Conservation (phyloP, 805 yeast genomes). For the Candida ascalaphidarum region DNA sequence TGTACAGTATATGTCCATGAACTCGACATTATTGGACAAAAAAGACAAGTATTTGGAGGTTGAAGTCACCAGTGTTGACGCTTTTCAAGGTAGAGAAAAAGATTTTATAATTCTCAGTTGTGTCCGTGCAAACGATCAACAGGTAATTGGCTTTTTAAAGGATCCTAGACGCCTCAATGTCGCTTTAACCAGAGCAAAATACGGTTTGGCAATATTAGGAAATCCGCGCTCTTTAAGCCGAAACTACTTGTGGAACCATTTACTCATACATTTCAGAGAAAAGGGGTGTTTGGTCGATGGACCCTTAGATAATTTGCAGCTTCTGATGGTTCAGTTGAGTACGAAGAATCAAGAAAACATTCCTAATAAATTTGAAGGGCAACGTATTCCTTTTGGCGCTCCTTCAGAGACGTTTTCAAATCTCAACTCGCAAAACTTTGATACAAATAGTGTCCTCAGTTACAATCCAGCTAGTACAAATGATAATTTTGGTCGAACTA, state of each 20-base stretch:
- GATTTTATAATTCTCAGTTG: conserved; percentile 35
- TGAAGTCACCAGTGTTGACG: conserved; percentile 74
- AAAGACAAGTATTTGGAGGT: conserved; percentile 59
- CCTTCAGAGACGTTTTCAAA: neutral
- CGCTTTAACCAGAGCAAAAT: conserved; percentile 35
- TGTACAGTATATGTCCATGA: conserved; percentile 66
- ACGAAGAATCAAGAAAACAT: conserved; percentile 11
- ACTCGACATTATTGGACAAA: conserved; percentile 49
- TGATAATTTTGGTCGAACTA: no score
- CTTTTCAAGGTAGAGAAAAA: conserved; percentile 37
- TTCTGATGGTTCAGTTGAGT: conserved; percentile 50
- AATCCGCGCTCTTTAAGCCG: conserved; percentile 71
- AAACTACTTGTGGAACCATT: conserved; percentile 69
- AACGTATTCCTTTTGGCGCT: neutral
- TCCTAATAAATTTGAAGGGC: neutral
- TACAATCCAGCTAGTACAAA: no score
- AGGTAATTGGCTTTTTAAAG: conserved; percentile 32
- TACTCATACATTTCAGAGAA: conserved; percentile 72
- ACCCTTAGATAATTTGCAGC: conserved; percentile 67
- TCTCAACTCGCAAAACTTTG: no score
- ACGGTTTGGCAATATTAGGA: conserved; percentile 54
- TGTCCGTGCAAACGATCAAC: conserved; percentile 35
- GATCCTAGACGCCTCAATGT: conserved; percentile 38
- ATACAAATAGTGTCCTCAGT: no score
- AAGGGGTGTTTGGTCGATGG: conserved; percentile 89